Percentiles rank a stretch among this genome's conserved stretches.
These are phyloP conservation scores for Dendrobium nobile DNA, from an alignment of 106 monocot species.

Conservation along the genomic window DNA sequence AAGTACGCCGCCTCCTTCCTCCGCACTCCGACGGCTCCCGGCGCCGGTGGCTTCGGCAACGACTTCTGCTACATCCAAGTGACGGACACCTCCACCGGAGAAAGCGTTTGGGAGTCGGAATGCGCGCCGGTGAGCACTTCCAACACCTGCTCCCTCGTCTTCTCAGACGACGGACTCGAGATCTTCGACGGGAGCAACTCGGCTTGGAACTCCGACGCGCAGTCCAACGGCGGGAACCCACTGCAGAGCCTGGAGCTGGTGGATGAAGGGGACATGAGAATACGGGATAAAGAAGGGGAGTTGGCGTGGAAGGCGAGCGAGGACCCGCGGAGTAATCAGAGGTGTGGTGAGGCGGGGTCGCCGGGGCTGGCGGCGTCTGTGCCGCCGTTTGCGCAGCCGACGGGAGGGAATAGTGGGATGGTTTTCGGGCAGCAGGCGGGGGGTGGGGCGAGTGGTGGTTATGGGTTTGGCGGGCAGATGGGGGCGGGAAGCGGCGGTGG, in stretches of 20 bases:
- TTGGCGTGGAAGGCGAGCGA: constrained; percentile 57
- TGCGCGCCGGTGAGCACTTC: constrained; percentile 46
- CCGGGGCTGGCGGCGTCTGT: constrained; percentile 26
- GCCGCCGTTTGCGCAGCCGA: constrained; percentile 37
- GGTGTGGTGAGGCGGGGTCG: constrained; percentile 29
- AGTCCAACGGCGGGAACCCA: constrained; percentile 6
- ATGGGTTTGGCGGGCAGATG: not conserved
- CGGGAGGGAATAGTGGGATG: constrained; percentile 1
- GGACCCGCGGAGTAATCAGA: constrained; percentile 32
- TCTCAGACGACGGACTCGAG: constrained; percentile 37
- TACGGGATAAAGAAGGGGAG: constrained; percentile 36
- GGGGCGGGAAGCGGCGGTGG: not conserved
- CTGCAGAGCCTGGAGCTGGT: constrained; percentile 41
- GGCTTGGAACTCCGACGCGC: constrained; percentile 32
- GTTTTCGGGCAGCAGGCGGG: constrained; percentile 31
- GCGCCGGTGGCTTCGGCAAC: constrained; percentile 40
- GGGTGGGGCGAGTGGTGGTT: not conserved
- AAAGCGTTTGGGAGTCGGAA: constrained; percentile 47
- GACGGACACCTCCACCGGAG: constrained; percentile 11
- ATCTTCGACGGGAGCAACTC: constrained; percentile 44
- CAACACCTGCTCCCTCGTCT: constrained; percentile 39
- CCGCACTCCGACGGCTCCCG: constrained; percentile 25
- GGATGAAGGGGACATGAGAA: constrained; percentile 51
- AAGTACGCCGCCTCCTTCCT: constrained; percentile 53
- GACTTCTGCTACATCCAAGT: constrained; percentile 60